Percentiles rank a stretch among this genome's conserved stretches.
Evolutionary conservation across 345 rosid species (phyloP).

Genomic region (Clausena lansium): DNA sequence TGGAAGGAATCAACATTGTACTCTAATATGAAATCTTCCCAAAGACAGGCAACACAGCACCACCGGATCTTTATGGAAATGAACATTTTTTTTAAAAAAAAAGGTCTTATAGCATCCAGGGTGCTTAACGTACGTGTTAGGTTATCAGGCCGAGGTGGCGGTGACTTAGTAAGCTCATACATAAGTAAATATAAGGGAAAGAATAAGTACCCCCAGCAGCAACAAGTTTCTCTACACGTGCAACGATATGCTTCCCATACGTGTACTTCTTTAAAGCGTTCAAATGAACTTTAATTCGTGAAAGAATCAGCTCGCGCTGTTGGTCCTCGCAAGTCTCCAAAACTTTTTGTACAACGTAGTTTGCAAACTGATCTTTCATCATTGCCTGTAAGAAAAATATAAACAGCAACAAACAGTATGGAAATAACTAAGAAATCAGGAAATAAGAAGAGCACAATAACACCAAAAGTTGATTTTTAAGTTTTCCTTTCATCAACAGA

Average conservation of each 20-base stretch:
- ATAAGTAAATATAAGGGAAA: not conserved
- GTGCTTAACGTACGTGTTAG: not conserved
- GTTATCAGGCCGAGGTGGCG: not conserved
- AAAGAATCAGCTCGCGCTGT: constrained; percentile 66
- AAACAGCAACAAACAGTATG: not conserved
- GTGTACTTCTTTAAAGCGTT: constrained; percentile 84
- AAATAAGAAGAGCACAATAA: not conserved
- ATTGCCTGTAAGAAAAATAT: constrained; percentile 44
- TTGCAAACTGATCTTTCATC: constrained; percentile 93
- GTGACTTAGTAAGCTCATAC: not conserved
- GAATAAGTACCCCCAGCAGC: constrained; percentile 67
- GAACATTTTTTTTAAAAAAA: too few relatives aligned
- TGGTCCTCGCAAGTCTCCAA: constrained; percentile 79
- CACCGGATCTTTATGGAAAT: too few relatives aligned
- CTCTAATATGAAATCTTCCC: not conserved
- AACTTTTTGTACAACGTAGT: constrained; percentile 86
- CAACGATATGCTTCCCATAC: constrained; percentile 83
- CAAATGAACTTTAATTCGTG: constrained; percentile 70
- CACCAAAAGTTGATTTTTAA: not conserved
- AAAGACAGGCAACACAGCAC: not conserved
- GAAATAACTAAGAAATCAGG: not conserved
- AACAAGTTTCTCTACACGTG: constrained; percentile 84
- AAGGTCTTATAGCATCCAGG: not conserved
- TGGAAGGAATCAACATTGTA: constrained; percentile 1
- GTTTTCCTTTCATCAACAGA: not conserved